Conservation (phyloP, 1,284 basidiomycete species). For the Cutaneotrichosporon sp. region DNA sequence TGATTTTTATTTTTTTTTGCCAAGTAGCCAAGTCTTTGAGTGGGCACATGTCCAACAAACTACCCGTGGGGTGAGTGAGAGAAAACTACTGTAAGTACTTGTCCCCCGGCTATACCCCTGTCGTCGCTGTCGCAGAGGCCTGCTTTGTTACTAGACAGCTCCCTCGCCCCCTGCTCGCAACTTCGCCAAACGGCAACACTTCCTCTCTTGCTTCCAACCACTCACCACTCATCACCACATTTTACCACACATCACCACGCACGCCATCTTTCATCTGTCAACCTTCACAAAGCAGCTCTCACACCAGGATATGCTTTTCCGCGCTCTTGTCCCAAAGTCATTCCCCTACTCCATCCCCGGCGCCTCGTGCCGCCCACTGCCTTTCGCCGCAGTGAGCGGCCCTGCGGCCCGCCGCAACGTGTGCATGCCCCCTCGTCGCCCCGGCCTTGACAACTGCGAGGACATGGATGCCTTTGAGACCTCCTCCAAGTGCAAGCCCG, state of each 20-base stretch:
- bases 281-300: neutral
- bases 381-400: neutral
- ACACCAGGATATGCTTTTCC: neutral
- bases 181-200: neutral
- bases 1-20: too few species aligned
- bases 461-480: slow-evolving; percentile 10
- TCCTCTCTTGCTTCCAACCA: too few species aligned
- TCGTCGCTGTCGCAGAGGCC: too few species aligned
- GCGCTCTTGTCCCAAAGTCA: neutral
- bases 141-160: too few species aligned
- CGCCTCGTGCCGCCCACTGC: neutral
- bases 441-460: neutral
- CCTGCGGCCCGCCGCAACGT: neutral
- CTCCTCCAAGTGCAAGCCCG: slow-evolving; percentile 1
- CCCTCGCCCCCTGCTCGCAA: neutral
- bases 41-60: too few species aligned
- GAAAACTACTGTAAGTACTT: too few species aligned
- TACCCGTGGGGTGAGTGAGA: too few species aligned
- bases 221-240: neutral
- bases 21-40: too few species aligned
- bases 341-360: neutral
- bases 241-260: neutral
- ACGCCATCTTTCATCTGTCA: neutral
- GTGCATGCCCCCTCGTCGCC: slow-evolving; percentile 13
- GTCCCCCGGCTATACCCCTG: too few species aligned